A percentile compares a stretch with the other conserved stretches of the same genome.
These are phyloP conservation scores for Bryopsis sp. DNA, from an alignment of 139 green algal species.

Conservation along the genomic window DNA sequence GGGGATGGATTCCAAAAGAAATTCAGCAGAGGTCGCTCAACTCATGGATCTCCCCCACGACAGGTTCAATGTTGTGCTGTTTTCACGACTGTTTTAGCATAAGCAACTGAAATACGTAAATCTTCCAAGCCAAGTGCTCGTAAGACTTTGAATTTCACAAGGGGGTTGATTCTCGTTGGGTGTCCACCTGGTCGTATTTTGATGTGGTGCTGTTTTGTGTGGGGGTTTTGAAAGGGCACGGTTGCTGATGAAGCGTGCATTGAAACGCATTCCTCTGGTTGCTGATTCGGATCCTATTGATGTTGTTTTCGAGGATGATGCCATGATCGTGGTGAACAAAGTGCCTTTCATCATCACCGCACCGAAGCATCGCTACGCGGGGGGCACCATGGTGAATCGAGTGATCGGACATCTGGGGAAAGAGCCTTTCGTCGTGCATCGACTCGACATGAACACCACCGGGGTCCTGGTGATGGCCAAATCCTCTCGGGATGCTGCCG, in stretches of 20 bases:
- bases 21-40: background rate
- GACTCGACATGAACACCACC: slow-evolving; percentile 71
- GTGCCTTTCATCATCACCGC: slow-evolving; percentile 52
- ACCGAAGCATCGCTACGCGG: slow-evolving; percentile 58
- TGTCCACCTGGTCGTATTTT: too few species aligned
- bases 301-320: slow-evolving; percentile 62
- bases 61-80: background rate
- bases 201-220: too few species aligned
- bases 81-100: background rate
- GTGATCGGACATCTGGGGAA: slow-evolving; percentile 45
- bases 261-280: slow-evolving; percentile 36
- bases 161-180: background rate
- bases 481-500: slow-evolving; percentile 29
- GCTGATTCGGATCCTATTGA: slow-evolving; percentile 41
- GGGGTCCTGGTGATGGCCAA: slow-evolving; percentile 77
- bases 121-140: background rate
- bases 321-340: slow-evolving; percentile 75
- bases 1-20: background rate
- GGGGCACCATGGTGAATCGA: slow-evolving; percentile 66
- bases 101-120: background rate
- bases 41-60: background rate
- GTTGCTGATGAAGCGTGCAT: slow-evolving; percentile 25
- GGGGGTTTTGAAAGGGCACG: slow-evolving; percentile 1
- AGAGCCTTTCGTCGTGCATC: slow-evolving; percentile 40
- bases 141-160: background rate